These are phyloP conservation scores for Bipolaris zeicola DNA, from an alignment of 2,329 filamentous ascomycete genomes.

Conservation along the genomic window DNA sequence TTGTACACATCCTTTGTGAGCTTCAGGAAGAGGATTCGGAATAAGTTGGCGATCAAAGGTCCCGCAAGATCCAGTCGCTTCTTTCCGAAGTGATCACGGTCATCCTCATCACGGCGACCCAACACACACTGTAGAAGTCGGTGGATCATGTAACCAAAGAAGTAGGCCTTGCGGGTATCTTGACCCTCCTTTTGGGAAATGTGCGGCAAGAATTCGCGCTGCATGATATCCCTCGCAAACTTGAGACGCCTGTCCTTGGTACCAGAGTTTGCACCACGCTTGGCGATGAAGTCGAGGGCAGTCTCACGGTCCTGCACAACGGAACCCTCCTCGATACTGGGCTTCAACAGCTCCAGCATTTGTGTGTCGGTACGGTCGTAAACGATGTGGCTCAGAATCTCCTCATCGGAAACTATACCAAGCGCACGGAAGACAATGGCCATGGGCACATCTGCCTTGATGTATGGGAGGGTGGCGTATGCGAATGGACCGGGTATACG, in stretches of 20 bases:
- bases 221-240: slow-evolving; percentile 90
- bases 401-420: slow-evolving; percentile 94
- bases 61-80: slow-evolving; percentile 96
- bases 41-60: slow-evolving; percentile 92
- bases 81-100: slow-evolving; percentile 98
- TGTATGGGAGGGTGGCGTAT: slow-evolving; percentile 87
- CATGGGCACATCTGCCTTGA: slow-evolving; percentile 91
- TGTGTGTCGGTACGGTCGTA: slow-evolving; percentile 94
- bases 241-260: slow-evolving; percentile 88
- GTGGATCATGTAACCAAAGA: slow-evolving; percentile 98
- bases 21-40: slow-evolving; percentile 88
- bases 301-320: slow-evolving; percentile 95
- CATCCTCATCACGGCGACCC: slow-evolving; percentile 90
- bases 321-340: slow-evolving; percentile 95
- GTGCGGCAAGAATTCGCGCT: slow-evolving; percentile 95
- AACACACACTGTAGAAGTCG: slow-evolving; percentile 91
- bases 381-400: slow-evolving; percentile 97
- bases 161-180: slow-evolving; percentile 96
- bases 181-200: slow-evolving; percentile 95
- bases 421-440: slow-evolving; percentile 94
- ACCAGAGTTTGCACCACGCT: slow-evolving; percentile 77
- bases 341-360: slow-evolving; percentile 97
- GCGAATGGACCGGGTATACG: slow-evolving; percentile 86
- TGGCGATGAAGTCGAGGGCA: slow-evolving; percentile 93
- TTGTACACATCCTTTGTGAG: slow-evolving; percentile 89